Evolutionary conservation across 192 early-diverging fungal genomes (phyloP).

Genomic region (Cladochytrium replicatum): DNA sequence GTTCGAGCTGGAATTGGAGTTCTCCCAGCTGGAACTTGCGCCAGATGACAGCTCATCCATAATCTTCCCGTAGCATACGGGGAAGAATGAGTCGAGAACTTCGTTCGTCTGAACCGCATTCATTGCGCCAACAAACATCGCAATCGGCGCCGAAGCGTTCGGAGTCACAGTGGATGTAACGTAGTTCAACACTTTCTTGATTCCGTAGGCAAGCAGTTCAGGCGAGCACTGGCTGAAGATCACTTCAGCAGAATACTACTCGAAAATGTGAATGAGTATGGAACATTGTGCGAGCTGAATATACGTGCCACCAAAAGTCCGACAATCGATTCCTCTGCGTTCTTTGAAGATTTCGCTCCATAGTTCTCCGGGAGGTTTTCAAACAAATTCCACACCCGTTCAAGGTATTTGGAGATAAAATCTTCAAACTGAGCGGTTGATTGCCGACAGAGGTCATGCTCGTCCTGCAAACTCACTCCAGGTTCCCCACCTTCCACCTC

Average conservation of each 20-base stretch:
- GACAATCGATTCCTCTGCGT: slow-evolving; percentile 37
- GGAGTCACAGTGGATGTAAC: slow-evolving; percentile 49
- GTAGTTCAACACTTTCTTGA: slow-evolving; percentile 50
- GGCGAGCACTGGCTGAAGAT: slow-evolving; percentile 60
- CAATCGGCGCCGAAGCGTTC: slow-evolving; percentile 60
- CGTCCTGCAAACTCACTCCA: slow-evolving; percentile 34
- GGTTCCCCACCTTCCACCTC: slow-evolving; percentile 3
- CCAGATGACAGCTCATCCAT: slow-evolving; percentile 52
- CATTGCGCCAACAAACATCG: slow-evolving; percentile 33
- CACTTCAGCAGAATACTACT: slow-evolving; percentile 53
- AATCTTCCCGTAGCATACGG: slow-evolving; percentile 46
- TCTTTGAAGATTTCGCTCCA: slow-evolving; percentile 28
- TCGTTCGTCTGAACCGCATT: slow-evolving; percentile 29
- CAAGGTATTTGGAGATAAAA: slow-evolving; percentile 76
- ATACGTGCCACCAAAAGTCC: slow-evolving; percentile 35
- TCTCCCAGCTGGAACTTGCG: slow-evolving; percentile 42
- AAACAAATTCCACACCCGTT: slow-evolving; percentile 66
- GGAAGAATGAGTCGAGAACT: slow-evolving; percentile 46
- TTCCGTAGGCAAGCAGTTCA: slow-evolving; percentile 48
- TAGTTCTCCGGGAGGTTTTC: slow-evolving; percentile 65
- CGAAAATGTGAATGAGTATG: background rate
- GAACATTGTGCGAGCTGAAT: background rate
- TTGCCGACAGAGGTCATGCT: slow-evolving; percentile 55
- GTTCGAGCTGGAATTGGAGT: slow-evolving; percentile 23
- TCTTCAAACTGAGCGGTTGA: slow-evolving; percentile 78